These are phyloP conservation scores for Cystobasidium pallidum DNA, from an alignment of 1,284 basidiomycete species.

Conservation along the genomic window DNA sequence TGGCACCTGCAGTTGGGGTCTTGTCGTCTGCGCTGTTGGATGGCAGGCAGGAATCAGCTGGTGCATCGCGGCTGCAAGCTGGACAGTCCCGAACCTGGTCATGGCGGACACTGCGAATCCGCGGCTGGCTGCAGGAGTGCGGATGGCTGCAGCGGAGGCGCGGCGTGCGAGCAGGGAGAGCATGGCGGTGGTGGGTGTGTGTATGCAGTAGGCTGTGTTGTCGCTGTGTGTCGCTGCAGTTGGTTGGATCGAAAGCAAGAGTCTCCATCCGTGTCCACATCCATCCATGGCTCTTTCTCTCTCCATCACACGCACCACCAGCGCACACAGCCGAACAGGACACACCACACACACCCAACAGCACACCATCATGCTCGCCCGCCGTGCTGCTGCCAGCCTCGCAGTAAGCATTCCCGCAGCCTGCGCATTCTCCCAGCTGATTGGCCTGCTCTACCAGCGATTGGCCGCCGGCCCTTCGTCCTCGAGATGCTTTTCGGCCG, in stretches of 20 bases:
- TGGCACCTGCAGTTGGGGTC: slow-evolving; percentile 15
- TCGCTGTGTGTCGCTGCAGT: neutral
- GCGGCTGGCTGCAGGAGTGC: slow-evolving; percentile 2
- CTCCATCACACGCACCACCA: neutral
- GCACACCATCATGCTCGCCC: slow-evolving; percentile 29
- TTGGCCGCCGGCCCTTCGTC: slow-evolving; percentile 22
- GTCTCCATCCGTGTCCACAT: neutral
- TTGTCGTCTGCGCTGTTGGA: slow-evolving; percentile 24
- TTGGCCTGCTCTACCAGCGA: slow-evolving; percentile 22
- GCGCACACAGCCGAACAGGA: neutral
- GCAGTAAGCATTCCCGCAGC: slow-evolving; percentile 9
- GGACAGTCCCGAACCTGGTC: slow-evolving; percentile 28
- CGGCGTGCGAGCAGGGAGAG: slow-evolving; percentile 22
- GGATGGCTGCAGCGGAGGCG: neutral
- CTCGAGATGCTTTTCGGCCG: slow-evolving; percentile 17
- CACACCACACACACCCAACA: neutral
- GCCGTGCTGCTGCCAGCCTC: slow-evolving; percentile 16
- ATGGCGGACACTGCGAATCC: slow-evolving; percentile 32
- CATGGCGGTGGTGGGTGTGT: slow-evolving; percentile 7
- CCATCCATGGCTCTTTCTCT: neutral
- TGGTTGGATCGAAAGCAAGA: slow-evolving; percentile 1
- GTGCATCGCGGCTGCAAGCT: neutral
- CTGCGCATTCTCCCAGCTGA: slow-evolving; percentile 1
- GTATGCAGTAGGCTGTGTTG: neutral
- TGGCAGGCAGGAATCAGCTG: neutral